Evolutionary conservation across 345 rosid species (phyloP).

Genomic region (Acer campestre): DNA sequence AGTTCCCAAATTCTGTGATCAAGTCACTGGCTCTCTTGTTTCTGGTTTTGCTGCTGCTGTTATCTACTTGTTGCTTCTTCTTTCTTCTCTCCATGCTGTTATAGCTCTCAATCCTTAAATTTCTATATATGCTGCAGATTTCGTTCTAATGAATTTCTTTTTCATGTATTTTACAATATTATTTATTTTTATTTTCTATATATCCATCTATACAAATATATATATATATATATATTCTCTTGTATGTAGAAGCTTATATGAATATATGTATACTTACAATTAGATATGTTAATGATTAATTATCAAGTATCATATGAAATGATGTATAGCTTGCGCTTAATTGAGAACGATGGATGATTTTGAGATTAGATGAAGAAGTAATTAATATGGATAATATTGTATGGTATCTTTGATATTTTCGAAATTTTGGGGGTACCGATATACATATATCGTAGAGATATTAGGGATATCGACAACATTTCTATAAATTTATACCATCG

Average conservation of each 20-base stretch:
- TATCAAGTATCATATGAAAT: not conserved
- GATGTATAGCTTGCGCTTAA: not conserved
- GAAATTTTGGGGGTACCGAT: too few relatives aligned
- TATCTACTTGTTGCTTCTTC: constrained; percentile 37
- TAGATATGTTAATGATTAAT: not conserved
- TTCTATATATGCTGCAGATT: not conserved
- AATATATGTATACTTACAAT: not conserved
- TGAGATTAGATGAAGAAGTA: too few relatives aligned
- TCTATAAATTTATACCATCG: not conserved
- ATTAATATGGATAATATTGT: too few relatives aligned
- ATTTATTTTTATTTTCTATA: not conserved
- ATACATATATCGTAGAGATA: too few relatives aligned
- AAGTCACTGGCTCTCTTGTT: constrained; percentile 39
- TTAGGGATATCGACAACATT: too few relatives aligned
- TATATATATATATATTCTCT: too few relatives aligned
- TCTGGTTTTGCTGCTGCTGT: constrained; percentile 48
- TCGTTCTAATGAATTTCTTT: not conserved
- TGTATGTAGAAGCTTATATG: not conserved
- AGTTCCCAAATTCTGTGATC: constrained; percentile 53
- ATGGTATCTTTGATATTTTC: too few relatives aligned
- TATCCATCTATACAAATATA: not conserved
- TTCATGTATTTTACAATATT: too few relatives aligned
- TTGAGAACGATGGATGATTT: not conserved
- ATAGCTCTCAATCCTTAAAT: constrained; percentile 32
- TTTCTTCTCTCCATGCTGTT: constrained; percentile 37